phyloP scores from a whole-genome alignment of 2,329 filamentous ascomycete genomes.

The Fusarium musae region DNA sequence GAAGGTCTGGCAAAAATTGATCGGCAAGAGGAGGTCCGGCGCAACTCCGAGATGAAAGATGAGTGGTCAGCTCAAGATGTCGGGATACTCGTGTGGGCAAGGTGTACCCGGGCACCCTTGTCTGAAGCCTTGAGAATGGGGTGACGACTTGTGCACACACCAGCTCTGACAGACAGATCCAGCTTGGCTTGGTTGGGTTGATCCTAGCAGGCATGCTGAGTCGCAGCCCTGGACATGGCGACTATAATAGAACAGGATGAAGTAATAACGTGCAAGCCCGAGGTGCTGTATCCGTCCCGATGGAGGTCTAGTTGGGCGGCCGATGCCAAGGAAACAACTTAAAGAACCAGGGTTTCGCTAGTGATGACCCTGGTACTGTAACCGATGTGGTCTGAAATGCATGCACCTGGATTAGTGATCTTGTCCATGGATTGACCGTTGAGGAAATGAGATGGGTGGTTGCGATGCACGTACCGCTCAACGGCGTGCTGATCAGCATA shows the following conservation, averaged over 20 bases:
- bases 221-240: conserved; percentile 29
- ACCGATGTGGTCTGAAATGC: conserved; percentile 32
- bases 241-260: conserved; percentile 39
- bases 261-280: conserved; percentile 17
- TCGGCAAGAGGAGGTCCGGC: conserved; percentile 29
- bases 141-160: conserved; percentile 25
- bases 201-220: conserved; percentile 41
- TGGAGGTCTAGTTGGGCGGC: conserved; percentile 27
- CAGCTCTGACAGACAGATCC: conserved; percentile 36
- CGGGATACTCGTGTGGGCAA: conserved; percentile 37
- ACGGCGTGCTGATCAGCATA: conserved; percentile 20
- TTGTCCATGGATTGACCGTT: conserved; percentile 18
- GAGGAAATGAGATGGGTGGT: conserved; percentile 18
- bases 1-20: conserved; percentile 26
- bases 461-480: conserved; percentile 34
- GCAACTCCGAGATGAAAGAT: conserved; percentile 32
- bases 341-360: conserved; percentile 32
- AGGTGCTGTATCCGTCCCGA: not conserved
- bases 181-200: conserved; percentile 20
- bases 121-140: conserved; percentile 20
- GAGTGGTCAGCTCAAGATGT: conserved; percentile 20
- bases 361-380: conserved; percentile 29
- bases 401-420: conserved; percentile 43
- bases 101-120: conserved; percentile 12
- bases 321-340: conserved; percentile 35